Evolutionary conservation across 352 stramenopile genomes (phyloP).

Genomic region (Peronosclerospora sorghi): DNA sequence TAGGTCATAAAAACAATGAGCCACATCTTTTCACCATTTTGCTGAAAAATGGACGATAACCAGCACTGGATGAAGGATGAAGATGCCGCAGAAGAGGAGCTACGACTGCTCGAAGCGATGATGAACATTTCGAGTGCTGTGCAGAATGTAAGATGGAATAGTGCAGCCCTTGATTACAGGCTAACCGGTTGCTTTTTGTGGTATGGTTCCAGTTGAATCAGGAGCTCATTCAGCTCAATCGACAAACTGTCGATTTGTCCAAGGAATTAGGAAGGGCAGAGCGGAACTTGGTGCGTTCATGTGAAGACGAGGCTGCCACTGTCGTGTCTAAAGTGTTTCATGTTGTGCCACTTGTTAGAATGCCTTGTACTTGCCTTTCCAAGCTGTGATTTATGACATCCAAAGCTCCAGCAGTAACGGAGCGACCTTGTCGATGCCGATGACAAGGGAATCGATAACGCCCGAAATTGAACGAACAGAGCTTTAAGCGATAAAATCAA

Average conservation of each 20-base stretch:
- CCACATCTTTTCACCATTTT: constrained; percentile 4
- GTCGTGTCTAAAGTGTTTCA: not conserved
- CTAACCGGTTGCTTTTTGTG: not conserved
- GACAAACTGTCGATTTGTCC: constrained; percentile 33
- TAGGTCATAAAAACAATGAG: not conserved
- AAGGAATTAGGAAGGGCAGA: constrained; percentile 37
- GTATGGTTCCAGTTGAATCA: constrained; percentile 30
- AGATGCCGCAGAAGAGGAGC: constrained; percentile 33
- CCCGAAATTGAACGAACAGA: constrained; percentile 18
- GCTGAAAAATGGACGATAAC: constrained; percentile 14
- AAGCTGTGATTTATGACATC: constrained; percentile 47
- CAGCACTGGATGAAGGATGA: constrained; percentile 16
- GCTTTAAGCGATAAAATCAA: constrained; percentile 4
- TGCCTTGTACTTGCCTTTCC: constrained; percentile 40
- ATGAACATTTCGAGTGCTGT: constrained; percentile 24
- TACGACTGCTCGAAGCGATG: constrained; percentile 40
- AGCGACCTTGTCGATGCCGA: constrained; percentile 9
- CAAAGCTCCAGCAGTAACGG: constrained; percentile 21
- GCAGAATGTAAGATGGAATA: constrained; percentile 24
- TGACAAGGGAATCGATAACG: constrained; percentile 4
- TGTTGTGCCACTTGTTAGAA: constrained; percentile 18
- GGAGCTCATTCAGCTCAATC: constrained; percentile 34
- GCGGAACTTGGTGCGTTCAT: constrained; percentile 28
- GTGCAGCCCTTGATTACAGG: not conserved
- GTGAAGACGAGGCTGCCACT: not conserved